A percentile compares a stretch with the other conserved stretches of the same genome.
phyloP scores from a whole-genome alignment of 2,329 filamentous ascomycete genomes.

The Neopestalotiopsis sp. region DNA sequence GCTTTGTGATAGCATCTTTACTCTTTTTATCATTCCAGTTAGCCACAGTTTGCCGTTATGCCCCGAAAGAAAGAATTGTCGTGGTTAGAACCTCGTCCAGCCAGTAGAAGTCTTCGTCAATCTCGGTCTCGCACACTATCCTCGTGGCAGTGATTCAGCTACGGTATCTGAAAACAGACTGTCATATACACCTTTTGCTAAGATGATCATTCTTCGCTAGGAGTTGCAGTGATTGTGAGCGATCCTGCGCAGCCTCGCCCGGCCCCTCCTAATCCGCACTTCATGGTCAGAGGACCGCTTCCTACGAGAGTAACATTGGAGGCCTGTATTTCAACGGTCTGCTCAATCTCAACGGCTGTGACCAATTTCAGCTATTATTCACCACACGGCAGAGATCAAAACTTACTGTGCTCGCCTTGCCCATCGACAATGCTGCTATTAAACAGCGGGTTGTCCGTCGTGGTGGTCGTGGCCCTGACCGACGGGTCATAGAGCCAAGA shows the following conservation, averaged over 20 bases:
- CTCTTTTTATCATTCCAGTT: too few species aligned
- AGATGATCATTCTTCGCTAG: not conserved
- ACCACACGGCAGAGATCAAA: too few species aligned
- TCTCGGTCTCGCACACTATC: too few species aligned
- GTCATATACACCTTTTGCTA: too few species aligned
- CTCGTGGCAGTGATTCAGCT: too few species aligned
- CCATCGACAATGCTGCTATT: slow-evolving; percentile 3
- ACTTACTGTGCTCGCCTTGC: not conserved
- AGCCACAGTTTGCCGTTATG: too few species aligned
- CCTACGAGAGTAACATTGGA: slow-evolving; percentile 3
- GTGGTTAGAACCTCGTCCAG: too few species aligned
- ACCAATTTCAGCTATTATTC: not conserved
- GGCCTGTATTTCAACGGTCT: not conserved
- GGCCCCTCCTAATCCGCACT: not conserved
- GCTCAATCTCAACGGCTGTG: not conserved
- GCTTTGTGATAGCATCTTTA: too few species aligned
- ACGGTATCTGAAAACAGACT: too few species aligned
- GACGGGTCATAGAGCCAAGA: slow-evolving; percentile 1
- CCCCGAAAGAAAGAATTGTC: too few species aligned
- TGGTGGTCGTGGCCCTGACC: not conserved
- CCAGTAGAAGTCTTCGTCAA: too few species aligned
- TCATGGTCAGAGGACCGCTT: not conserved
- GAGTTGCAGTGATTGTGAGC: not conserved
- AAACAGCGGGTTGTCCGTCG: slow-evolving; percentile 1
- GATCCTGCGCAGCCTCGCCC: not conserved